A percentile compares a stretch with the other conserved stretches of the same genome.
Conservation (phyloP, 169 alveolate species). For the Sarcocystis neurona region DNA sequence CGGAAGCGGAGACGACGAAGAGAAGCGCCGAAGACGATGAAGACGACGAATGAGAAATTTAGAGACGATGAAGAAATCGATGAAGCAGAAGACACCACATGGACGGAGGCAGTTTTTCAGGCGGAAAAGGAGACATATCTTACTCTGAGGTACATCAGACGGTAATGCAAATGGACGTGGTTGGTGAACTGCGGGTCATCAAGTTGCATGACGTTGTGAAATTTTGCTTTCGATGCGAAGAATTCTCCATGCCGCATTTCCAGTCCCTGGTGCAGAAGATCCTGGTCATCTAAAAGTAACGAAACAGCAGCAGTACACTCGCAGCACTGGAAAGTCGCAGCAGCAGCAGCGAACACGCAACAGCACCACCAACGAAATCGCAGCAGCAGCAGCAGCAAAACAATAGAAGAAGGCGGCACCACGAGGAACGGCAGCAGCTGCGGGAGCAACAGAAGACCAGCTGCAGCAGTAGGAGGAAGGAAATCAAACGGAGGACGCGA, state of each 20-base stretch:
- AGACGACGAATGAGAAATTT: too few relatives aligned
- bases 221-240: neutral
- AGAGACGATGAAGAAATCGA: too few relatives aligned
- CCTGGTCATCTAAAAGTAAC: neutral
- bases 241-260: constrained; percentile 30
- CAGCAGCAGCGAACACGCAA: too few relatives aligned
- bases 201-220: constrained; percentile 27
- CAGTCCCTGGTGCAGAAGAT: constrained; percentile 5
- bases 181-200: constrained; percentile 21
- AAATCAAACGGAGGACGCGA: neutral
- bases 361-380: too few relatives aligned
- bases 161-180: constrained; percentile 41
- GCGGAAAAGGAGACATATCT: neutral
- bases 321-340: too few relatives aligned
- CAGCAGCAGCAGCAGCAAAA: too few relatives aligned
- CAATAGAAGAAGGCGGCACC: too few relatives aligned
- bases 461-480: neutral
- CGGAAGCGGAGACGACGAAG: too few relatives aligned
- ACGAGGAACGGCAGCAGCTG: too few relatives aligned
- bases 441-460: too few relatives aligned
- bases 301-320: too few relatives aligned
- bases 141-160: constrained; percentile 48
- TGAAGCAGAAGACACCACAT: neutral
- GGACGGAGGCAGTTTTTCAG: neutral
- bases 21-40: too few relatives aligned